Percentiles rank a stretch among this genome's conserved stretches.
Evolutionary conservation across 306 rosid genomes (phyloP).

Genomic region (Ochetophila trinervis): DNA sequence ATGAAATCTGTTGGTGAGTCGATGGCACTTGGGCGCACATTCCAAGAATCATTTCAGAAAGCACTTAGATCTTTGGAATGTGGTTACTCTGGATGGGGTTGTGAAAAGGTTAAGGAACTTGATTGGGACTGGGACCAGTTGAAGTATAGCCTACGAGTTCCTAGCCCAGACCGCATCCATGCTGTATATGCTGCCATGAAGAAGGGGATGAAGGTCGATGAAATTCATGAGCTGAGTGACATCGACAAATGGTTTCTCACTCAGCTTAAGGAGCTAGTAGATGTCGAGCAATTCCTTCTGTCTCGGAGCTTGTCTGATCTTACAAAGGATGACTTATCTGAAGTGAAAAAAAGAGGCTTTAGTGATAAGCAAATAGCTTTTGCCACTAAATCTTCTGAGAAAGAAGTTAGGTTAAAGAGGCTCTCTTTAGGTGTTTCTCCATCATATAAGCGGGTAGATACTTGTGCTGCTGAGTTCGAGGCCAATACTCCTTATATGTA

Average conservation of each 20-base stretch:
- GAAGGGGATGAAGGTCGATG: slow-evolving; percentile 85
- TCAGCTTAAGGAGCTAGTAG: slow-evolving; percentile 81
- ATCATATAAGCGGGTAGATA: slow-evolving; percentile 87
- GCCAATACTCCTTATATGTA: slow-evolving; percentile 98
- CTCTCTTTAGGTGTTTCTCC: slow-evolving; percentile 68
- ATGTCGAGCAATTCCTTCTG: slow-evolving; percentile 72
- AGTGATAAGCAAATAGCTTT: slow-evolving; percentile 95
- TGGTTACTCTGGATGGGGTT: slow-evolving; percentile 91
- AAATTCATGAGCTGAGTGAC: slow-evolving; percentile 71
- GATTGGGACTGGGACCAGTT: slow-evolving; percentile 81
- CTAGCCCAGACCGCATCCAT: slow-evolving; percentile 92
- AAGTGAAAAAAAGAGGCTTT: slow-evolving; percentile 93
- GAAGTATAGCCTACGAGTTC: slow-evolving; percentile 88
- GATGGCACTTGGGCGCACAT: slow-evolving; percentile 89
- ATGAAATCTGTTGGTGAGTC: slow-evolving; percentile 99
- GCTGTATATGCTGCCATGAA: slow-evolving; percentile 91
- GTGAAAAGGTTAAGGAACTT: slow-evolving; percentile 71
- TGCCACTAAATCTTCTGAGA: slow-evolving; percentile 81
- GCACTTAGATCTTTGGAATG: slow-evolving; percentile 87
- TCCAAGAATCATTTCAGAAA: slow-evolving; percentile 96
- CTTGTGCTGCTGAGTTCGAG: slow-evolving; percentile 99
- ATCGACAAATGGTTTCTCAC: slow-evolving; percentile 93
- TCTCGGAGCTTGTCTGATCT: slow-evolving; percentile 54
- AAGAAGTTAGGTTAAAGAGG: slow-evolving; percentile 67
- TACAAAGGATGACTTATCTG: slow-evolving; percentile 65